Evolutionary conservation across 495 filamentous ascomycete genomes (phyloP), one percentile per base, ranked within the genome.

Genomic region (Beverwykella pulmonaria): DNA sequence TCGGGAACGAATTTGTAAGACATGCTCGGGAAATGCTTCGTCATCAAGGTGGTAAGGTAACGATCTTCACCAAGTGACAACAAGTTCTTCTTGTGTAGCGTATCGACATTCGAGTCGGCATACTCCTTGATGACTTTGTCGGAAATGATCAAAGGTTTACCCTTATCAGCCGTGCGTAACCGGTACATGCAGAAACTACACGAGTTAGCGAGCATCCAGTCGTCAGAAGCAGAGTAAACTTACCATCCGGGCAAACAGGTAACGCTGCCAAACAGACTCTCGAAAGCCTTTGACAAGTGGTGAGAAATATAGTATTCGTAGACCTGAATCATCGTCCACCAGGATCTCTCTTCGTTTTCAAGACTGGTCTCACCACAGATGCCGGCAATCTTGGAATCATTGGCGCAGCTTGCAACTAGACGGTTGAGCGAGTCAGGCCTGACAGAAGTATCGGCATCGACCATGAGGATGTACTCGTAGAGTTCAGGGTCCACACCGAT

Each of bases 321-420:
- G 61, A 97, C 94, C 77, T 98, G 94, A 74, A 98, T 98, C 94
- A 98, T 98, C 10, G 95, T 98, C 91, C 92, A 95, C 92, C 93
- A 98, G 69, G 87, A 92, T 22, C 87, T 80, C 70, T 97, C 89
- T 78, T 97, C 93, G 69, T 98, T 98, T 76, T 96, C 90, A 63
- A 98, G 82, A 81, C 90, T 95, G 4, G 94, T 98, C 75, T 98
- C 94, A 70, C 94, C 94, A 78, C 94, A 98, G 63, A 98, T 97
- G 70, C 94, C 94, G 44, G 91, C 92, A 80, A 98, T 95, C 77
- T 93, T 96, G 58, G 92, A 88, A 77, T 98, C 91, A 73, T 96
- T 92, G 56, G 90, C 89, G 78, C 93, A 98, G 39, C 90, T 89
- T 59, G 94, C 92, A 6, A 98, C 94, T 7, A 98, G 84, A 14